phyloP scores from a whole-genome alignment of 768 basidiomycete genomes.

The Tephrocybe sp. region DNA sequence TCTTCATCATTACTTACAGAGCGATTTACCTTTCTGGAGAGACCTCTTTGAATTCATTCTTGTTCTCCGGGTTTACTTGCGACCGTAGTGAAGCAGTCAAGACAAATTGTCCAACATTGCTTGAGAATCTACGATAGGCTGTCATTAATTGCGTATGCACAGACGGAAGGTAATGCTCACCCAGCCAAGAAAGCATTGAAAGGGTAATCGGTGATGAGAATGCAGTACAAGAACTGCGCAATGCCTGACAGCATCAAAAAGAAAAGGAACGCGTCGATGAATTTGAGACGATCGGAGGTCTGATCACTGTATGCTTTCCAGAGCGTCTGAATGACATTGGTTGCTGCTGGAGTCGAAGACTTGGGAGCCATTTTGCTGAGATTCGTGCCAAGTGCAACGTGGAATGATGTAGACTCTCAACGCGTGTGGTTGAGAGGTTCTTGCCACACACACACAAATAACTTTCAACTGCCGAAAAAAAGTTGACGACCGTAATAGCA shows the following conservation, averaged over 20 bases:
- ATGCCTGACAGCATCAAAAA: slow-evolving; percentile 93
- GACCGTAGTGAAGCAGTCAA: slow-evolving; percentile 88
- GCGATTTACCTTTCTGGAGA: slow-evolving; percentile 85
- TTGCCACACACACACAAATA: slow-evolving; percentile 33
- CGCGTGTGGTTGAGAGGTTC: slow-evolving; percentile 22
- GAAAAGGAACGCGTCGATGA: slow-evolving; percentile 89
- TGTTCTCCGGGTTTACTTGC: slow-evolving; percentile 89
- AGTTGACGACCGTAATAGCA: slow-evolving; percentile 7
- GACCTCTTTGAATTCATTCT: slow-evolving; percentile 81
- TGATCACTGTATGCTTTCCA: slow-evolving; percentile 76
- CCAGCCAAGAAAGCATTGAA: slow-evolving; percentile 98
- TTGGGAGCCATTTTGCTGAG: slow-evolving; percentile 36
- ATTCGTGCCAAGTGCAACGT: slow-evolving; percentile 28
- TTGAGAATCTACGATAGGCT: slow-evolving; percentile 67
- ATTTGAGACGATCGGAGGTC: slow-evolving; percentile 85
- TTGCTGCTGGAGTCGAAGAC: slow-evolving; percentile 27
- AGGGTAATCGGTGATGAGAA: slow-evolving; percentile 89
- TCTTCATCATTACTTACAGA: background rate
- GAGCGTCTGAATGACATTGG: slow-evolving; percentile 53
- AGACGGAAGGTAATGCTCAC: slow-evolving; percentile 44
- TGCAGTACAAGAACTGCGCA: slow-evolving; percentile 88
- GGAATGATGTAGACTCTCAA: slow-evolving; percentile 26
- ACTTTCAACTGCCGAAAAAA: slow-evolving; percentile 8
- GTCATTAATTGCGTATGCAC: background rate
- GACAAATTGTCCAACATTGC: slow-evolving; percentile 96